phyloP scores from a whole-genome alignment of 2,329 filamentous ascomycete genomes.

The Penicillium expansum region DNA sequence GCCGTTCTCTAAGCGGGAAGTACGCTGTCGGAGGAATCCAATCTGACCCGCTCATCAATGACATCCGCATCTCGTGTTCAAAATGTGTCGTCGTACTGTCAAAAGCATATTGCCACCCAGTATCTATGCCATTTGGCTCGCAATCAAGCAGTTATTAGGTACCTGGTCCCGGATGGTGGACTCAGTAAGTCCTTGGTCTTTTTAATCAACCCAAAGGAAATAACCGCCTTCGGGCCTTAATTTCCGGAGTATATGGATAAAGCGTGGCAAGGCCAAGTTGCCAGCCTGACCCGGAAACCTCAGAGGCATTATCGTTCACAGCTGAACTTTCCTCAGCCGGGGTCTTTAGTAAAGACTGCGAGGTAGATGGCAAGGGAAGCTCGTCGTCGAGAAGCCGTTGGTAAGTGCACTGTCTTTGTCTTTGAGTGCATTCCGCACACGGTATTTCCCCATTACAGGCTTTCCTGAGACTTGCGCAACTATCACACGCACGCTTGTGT shows the following conservation, averaged over 20 bases:
- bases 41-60: not conserved
- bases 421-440: conserved; percentile 24
- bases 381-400: conserved; percentile 15
- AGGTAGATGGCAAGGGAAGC: not conserved
- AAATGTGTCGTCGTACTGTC: not conserved
- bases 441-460: conserved; percentile 25
- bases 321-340: not conserved
- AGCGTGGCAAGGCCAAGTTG: conserved; percentile 4
- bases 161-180: not conserved
- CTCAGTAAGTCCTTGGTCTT: too few relatives aligned
- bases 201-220: not conserved
- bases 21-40: not conserved
- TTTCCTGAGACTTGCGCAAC: conserved; percentile 28
- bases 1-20: conserved; percentile 2
- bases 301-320: not conserved
- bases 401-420: conserved; percentile 24
- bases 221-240: not conserved
- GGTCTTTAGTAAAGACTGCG: not conserved
- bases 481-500: conserved; percentile 31
- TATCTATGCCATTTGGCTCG: not conserved
- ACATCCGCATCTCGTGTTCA: not conserved
- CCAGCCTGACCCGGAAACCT: not conserved
- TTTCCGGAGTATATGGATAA: not conserved
- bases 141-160: not conserved
- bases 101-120: not conserved